phyloP scores from a whole-genome alignment of 23 red algal species.

The Gracilaria domingensis region DNA sequence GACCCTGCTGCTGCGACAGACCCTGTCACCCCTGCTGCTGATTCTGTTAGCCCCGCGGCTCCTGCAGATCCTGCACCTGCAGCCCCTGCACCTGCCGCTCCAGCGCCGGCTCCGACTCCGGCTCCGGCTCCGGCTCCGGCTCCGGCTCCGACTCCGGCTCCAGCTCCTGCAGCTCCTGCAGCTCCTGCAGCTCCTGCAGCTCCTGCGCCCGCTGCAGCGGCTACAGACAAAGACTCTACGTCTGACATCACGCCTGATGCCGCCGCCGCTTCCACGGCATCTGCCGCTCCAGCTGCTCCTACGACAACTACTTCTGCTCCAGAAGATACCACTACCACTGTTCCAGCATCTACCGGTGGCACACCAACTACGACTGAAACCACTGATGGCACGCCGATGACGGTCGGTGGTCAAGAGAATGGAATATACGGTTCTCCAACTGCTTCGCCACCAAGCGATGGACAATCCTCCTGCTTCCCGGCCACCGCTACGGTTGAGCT shows the following conservation, averaged over 20 bases:
- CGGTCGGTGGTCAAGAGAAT: constrained; percentile 43
- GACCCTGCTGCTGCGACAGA: not conserved
- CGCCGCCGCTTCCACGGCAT: not conserved
- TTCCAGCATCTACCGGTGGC: not conserved
- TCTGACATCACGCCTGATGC: not conserved
- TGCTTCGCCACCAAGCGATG: not conserved
- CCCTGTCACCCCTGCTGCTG: not conserved
- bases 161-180: not conserved
- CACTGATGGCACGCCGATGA: constrained; percentile 19
- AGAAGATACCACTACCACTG: not conserved
- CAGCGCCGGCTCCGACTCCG: not conserved
- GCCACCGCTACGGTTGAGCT: constrained; percentile 68
- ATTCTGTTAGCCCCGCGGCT: not conserved
- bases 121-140: not conserved
- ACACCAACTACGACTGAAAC: not conserved
- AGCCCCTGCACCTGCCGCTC: not conserved
- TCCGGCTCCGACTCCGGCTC: not conserved
- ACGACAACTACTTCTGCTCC: constrained; percentile 27
- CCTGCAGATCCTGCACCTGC: too few species aligned
- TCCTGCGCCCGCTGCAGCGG: not conserved
- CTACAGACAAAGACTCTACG: constrained; percentile 3
- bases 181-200: not conserved
- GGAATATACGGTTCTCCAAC: constrained; percentile 24
- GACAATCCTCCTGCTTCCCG: constrained; percentile 65
- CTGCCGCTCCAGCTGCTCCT: not conserved